Conservation (phyloP, 208 protist genomes). For the Phytomonas francai region DNA sequence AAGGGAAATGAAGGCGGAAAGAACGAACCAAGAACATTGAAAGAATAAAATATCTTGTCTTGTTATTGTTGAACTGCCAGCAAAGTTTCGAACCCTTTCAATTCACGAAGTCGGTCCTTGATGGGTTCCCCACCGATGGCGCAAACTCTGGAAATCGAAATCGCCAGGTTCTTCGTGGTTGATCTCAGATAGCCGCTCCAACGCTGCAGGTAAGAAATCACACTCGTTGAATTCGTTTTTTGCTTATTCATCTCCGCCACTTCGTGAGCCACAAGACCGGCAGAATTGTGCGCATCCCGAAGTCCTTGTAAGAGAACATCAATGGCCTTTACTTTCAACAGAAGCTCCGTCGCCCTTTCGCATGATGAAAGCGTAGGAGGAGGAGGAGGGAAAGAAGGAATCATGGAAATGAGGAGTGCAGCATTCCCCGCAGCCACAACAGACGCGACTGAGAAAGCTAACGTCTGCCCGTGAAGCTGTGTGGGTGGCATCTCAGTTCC, state of each 20-base stretch:
- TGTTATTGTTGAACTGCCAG: slow-evolving; percentile 12
- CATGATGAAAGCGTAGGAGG: too few species aligned
- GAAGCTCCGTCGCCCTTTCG: background rate
- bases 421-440: slow-evolving; percentile 28
- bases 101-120: slow-evolving; percentile 22
- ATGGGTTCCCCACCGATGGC: slow-evolving; percentile 15
- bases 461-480: too few species aligned
- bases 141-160: slow-evolving; percentile 26
- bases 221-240: background rate
- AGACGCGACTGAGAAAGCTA: background rate
- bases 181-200: background rate
- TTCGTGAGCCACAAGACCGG: slow-evolving; percentile 15
- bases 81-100: slow-evolving; percentile 44
- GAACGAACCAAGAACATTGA: too few species aligned
- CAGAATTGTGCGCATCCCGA: slow-evolving; percentile 13
- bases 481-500: too few species aligned
- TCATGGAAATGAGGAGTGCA: slow-evolving; percentile 13
- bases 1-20: background rate
- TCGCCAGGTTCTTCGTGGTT: slow-evolving; percentile 30
- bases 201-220: background rate
- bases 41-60: background rate
- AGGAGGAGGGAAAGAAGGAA: too few species aligned
- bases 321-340: slow-evolving; percentile 7
- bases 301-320: slow-evolving; percentile 22
- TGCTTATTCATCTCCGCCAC: background rate